Conservation (phyloP, 169 alveolate species). For the Plasmodium relictum region DNA sequence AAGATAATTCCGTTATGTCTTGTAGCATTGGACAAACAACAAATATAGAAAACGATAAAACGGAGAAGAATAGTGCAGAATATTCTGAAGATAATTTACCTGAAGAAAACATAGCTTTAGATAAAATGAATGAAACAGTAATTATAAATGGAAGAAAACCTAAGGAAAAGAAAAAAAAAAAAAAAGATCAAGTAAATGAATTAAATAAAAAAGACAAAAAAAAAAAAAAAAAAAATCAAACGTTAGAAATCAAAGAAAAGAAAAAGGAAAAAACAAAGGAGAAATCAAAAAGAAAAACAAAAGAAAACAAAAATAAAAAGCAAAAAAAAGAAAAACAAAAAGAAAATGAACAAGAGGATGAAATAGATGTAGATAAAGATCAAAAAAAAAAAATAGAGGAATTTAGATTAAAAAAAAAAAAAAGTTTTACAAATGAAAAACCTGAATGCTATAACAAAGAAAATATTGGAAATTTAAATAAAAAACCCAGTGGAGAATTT, state of each 20-base stretch:
- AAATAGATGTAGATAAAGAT: background rate
- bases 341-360: background rate
- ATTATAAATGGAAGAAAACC: background rate
- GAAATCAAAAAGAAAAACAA: no score
- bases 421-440: background rate
- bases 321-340: background rate
- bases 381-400: background rate
- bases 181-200: no score
- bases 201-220: no score
- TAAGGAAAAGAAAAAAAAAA: background rate
- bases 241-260: no score
- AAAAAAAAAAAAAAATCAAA: no score
- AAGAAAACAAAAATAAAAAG: no score
- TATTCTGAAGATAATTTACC: background rate
- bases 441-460: no score
- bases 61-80: background rate
- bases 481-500: background rate
- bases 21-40: background rate
- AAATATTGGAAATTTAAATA: background rate
- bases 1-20: background rate
- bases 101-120: background rate
- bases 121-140: slow-evolving; percentile 2
- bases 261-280: background rate
- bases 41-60: background rate
- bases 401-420: background rate